Evolutionary conservation across 2,329 filamentous ascomycete genomes (phyloP).

Genomic region (Fusarium duplospermum): DNA sequence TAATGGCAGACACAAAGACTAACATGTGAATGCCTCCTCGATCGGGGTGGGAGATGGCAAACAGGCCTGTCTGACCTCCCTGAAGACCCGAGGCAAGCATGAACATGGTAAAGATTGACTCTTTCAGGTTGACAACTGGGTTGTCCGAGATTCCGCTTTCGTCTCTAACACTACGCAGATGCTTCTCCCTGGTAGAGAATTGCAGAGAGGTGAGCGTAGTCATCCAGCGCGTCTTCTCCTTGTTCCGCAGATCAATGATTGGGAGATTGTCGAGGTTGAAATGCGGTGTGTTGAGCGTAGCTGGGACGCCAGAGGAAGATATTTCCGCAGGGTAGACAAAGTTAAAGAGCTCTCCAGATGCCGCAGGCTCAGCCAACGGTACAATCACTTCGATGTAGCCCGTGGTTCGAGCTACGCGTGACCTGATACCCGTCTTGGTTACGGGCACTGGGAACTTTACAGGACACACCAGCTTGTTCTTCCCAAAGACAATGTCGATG

Average conservation of each 20-base stretch:
- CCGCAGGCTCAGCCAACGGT: constrained; percentile 41
- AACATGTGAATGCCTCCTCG: constrained; percentile 55
- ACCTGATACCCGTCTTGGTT: constrained; percentile 48
- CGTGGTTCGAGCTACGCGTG: constrained; percentile 57
- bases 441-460: constrained; percentile 57
- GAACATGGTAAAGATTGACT: constrained; percentile 60
- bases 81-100: constrained; percentile 59
- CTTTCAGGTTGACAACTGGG: constrained; percentile 59
- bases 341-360: constrained; percentile 41
- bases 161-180: constrained; percentile 46
- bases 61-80: constrained; percentile 57
- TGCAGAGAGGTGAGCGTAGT: constrained; percentile 52
- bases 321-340: constrained; percentile 54
- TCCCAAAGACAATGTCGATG: constrained; percentile 55
- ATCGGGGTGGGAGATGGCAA: constrained; percentile 53
- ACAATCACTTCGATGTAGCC: constrained; percentile 59
- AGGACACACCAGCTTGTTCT: constrained; percentile 45
- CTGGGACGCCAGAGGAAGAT: constrained; percentile 45
- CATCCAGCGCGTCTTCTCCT: constrained; percentile 53
- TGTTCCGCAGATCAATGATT: constrained; percentile 53
- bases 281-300: constrained; percentile 53
- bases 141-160: constrained; percentile 43
- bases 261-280: constrained; percentile 60
- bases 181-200: constrained; percentile 57
- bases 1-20: constrained; percentile 56